Evolutionary conservation across 352 stramenopile species (phyloP), one percentile per base, ranked within the genome.

Genomic region (Globisporangium recalcitrans): DNA sequence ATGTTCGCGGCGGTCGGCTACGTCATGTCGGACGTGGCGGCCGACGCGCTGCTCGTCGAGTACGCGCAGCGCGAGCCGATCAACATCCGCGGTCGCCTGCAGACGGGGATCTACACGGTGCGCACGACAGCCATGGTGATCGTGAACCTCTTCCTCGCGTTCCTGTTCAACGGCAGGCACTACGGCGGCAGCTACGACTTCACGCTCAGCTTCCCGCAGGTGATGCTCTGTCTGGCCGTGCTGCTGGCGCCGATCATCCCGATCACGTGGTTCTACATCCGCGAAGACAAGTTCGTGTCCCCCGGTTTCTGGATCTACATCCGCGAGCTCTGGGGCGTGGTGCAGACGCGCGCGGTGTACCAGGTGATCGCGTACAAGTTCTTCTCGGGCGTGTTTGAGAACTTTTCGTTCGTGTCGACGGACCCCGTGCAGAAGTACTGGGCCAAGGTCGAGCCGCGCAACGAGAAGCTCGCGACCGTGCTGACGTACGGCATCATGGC

Each of bases 1-100:
- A 80, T 91, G 56, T 55, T 92, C 26, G 77, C 83, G 0, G 80
- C 82, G 1, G 57, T 86, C 40, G 85, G 85, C 34, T 94, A 94
- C 63, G 70, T 93, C 13, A 76, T 92, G 52, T 75, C 85, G 4
- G 85, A 94, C 62, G 82, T 93, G 1, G 77, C 75, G 21, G 75
- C 80, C 36, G 86, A 95, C 69, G 82, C 73, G 8, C 24, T 64
- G 4, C 22, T 64, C n/a, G 59, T 64, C 22, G 59, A 59, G 13
- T 48, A 77, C 14, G 68, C 73, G 21, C 65, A 84, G 60, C 75
- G 72, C 52, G 75, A 89, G 52, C 75, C 74, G 0, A 14, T 75
- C 1, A 68, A 62, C 3, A 70, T 71, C 9, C 77, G 77, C 11
- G 77, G 77, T 8, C 74, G 68, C 32, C 72, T 65, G 6, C 75